Evolutionary conservation across 495 filamentous ascomycete genomes (phyloP), one percentile per base, ranked within the genome.

Genomic region (Podospora fimiseda): DNA sequence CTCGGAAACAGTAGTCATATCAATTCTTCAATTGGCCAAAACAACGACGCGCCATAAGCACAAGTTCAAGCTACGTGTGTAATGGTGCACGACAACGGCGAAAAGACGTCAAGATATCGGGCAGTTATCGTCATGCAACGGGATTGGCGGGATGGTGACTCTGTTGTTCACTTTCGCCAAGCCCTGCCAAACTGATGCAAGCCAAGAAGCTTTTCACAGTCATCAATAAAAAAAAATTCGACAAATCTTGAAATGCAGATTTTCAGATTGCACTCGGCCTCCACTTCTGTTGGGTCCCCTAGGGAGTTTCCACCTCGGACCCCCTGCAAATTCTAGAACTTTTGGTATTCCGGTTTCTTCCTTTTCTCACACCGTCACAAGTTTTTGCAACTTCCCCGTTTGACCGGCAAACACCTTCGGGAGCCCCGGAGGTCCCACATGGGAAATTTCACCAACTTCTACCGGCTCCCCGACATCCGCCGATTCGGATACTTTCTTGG

Each of bases 401-500:
- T 8, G 27, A 44, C 50, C 55, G 55, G 55, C 55, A 53, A 53
- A 44, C 50, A 41, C 9, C 39, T 39, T 50, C 50, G 50, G 50
- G 11, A 33, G 6, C 44, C 23, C 23, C 43, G 18, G 44, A 23
- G 7, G n/a, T 19, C 44, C 41, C 45, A 9, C 20, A 9, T 22
- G 13, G n/a, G n/a, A n/a, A 9, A 7, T 9, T 18, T 21, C n/a
- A 43, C 2, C 7, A 24, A 40, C 50, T 48, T 48, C 58, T 58
- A 48, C 58, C 55, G 58, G 48, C 57, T 47, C 55, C 48, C 59
- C 59, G 59, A 61, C 20, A 58, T 61, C 59, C 59, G 59, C 59
- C 59, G 59, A 61, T 36, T 58, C 58, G 58, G 58, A 43, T n/a
- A n/a, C 44, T 43, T 45, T 59, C 57, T 55, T 52, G 51, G 51